Conservation (phyloP, 1,139 yeast genomes). For the Lodderomyces margitis region DNA sequence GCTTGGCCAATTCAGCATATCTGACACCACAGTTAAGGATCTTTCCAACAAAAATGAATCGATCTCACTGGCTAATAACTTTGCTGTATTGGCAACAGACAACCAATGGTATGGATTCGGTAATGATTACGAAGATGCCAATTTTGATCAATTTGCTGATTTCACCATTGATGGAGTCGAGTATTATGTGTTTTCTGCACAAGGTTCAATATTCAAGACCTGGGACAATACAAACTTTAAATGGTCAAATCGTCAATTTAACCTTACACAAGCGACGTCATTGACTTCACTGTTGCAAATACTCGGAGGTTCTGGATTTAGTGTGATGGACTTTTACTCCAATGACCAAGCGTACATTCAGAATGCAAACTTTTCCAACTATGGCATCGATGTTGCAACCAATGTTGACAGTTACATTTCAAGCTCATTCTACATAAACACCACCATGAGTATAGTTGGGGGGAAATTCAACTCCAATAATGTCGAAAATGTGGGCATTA, state of each 20-base stretch:
- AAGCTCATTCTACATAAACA: slow-evolving; percentile 44
- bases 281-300: slow-evolving; percentile 28
- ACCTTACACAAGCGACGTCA: slow-evolving; percentile 34
- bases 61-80: slow-evolving; percentile 29
- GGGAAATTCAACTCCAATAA: slow-evolving; percentile 32
- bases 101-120: slow-evolving; percentile 41
- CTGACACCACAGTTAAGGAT: slow-evolving; percentile 20
- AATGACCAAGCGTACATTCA: slow-evolving; percentile 32
- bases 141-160: slow-evolving; percentile 33
- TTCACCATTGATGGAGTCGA: slow-evolving; percentile 34
- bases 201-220: slow-evolving; percentile 23
- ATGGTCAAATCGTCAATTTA: slow-evolving; percentile 39
- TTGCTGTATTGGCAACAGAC: slow-evolving; percentile 26
- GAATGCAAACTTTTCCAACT: slow-evolving; percentile 21
- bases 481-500: slow-evolving; percentile 38
- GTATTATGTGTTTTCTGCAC: slow-evolving; percentile 36
- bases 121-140: slow-evolving; percentile 24
- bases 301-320: slow-evolving; percentile 41
- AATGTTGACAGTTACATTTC: slow-evolving; percentile 39
- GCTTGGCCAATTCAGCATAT: slow-evolving; percentile 34
- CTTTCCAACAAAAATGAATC: slow-evolving; percentile 31
- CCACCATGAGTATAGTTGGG: slow-evolving; percentile 52
- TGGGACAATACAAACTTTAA: slow-evolving; percentile 41
- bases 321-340: slow-evolving; percentile 32
- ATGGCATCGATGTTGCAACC: slow-evolving; percentile 21